Percentiles rank a stretch among this genome's conserved stretches.
phyloP scores from a whole-genome alignment of 805 yeast genomes.

The Candida golubevii region DNA sequence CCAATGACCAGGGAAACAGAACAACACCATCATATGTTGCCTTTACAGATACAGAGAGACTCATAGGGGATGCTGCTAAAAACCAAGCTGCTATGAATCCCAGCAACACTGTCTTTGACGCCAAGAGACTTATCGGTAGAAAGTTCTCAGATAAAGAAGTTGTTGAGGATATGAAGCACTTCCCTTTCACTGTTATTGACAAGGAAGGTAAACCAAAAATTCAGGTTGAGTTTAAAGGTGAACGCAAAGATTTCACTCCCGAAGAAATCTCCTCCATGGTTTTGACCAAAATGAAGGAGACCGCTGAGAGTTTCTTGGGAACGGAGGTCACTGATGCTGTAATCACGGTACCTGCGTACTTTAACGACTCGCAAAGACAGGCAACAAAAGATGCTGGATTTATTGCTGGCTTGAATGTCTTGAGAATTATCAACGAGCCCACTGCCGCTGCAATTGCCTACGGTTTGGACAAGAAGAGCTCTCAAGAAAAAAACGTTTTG shows the following conservation, averaged over 20 bases:
- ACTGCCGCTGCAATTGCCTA: constrained; percentile 46
- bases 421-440: constrained; percentile 42
- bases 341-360: constrained; percentile 42
- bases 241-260: constrained; percentile 80
- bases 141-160: constrained; percentile 76
- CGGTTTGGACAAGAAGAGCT: constrained; percentile 45
- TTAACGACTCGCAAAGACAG: constrained; percentile 43
- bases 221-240: constrained; percentile 85
- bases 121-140: constrained; percentile 90
- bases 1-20: constrained; percentile 98
- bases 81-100: constrained; percentile 99
- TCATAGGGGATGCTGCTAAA: constrained; percentile 97
- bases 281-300: constrained; percentile 86
- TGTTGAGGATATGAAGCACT: constrained; percentile 74
- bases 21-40: constrained; percentile 97
- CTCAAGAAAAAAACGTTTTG: constrained; percentile 79
- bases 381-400: constrained; percentile 43
- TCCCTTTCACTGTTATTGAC: constrained; percentile 79
- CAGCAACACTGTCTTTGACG: constrained; percentile 87
- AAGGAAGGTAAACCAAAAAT: constrained; percentile 83
- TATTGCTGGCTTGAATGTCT: constrained; percentile 44
- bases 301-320: constrained; percentile 89
- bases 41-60: constrained; percentile 91
- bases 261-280: constrained; percentile 95
- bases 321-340: constrained; percentile 60